These are phyloP conservation scores for Tetrahymena borealis DNA, from an alignment of 73 alveolate species.

Conservation along the genomic window DNA sequence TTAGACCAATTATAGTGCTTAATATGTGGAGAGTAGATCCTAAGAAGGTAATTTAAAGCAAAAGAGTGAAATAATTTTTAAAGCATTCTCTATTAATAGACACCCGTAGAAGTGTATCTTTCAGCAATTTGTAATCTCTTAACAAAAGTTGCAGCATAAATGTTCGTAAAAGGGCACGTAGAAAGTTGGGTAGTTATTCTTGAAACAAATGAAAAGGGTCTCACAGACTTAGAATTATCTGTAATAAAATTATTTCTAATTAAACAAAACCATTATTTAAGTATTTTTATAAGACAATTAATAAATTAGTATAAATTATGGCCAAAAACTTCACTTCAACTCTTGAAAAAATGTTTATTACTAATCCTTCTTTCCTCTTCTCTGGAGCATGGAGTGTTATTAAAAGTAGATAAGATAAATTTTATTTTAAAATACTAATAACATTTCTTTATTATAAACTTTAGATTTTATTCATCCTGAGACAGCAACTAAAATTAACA, in stretches of 20 bases:
- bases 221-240: constrained; percentile 24
- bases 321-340: constrained; percentile 27
- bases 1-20: constrained; percentile 19
- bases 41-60: neutral
- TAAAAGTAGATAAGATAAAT: constrained; percentile 21
- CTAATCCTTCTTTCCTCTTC: constrained; percentile 30
- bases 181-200: constrained; percentile 39
- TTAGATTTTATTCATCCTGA: constrained; percentile 40
- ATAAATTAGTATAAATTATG: constrained; percentile 16
- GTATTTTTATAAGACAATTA: constrained; percentile 1
- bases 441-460: neutral
- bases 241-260: neutral
- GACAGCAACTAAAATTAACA: constrained; percentile 27
- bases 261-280: too few species aligned
- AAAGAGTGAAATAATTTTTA: neutral
- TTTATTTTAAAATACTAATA: neutral
- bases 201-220: constrained; percentile 32
- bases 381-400: constrained; percentile 26
- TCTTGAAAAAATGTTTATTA: constrained; percentile 33
- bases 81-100: neutral
- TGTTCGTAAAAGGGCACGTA: constrained; percentile 21
- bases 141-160: neutral
- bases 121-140: neutral
- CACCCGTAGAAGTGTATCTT: neutral
- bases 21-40: neutral